Percentiles rank a stretch among this genome's conserved stretches.
Conservation (phyloP, 352 stramenopile genomes). For the Phytophthora ohioensis region DNA sequence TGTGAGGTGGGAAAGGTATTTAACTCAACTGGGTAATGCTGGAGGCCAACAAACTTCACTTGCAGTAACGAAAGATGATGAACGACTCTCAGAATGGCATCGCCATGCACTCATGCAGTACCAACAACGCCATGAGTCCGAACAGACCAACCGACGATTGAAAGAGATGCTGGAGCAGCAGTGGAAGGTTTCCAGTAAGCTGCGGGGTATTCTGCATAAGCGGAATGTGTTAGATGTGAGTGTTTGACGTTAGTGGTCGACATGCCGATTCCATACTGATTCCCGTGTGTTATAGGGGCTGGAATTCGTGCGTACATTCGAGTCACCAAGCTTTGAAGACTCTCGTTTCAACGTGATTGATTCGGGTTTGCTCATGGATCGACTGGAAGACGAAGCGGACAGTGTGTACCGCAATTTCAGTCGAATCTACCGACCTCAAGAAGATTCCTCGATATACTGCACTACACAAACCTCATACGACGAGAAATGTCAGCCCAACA, state of each 20-base stretch:
- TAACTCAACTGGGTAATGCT: constrained; percentile 5
- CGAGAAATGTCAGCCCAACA: constrained; percentile 17
- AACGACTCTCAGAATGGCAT: constrained; percentile 2
- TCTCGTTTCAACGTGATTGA: not conserved
- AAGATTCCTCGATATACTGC: not conserved
- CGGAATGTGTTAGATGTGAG: constrained; percentile 17
- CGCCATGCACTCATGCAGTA: constrained; percentile 17
- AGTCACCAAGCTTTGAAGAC: constrained; percentile 10
- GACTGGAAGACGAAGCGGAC: constrained; percentile 27
- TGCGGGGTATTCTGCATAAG: constrained; percentile 11
- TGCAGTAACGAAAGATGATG: not conserved
- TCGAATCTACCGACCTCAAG: constrained; percentile 11
- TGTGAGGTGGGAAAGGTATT: not conserved
- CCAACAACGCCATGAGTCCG: constrained; percentile 1
- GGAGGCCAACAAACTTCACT: not conserved
- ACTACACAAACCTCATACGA: constrained; percentile 15
- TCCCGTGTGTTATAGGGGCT: constrained; percentile 12
- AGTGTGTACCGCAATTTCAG: constrained; percentile 19
- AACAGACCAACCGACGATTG: constrained; percentile 14
- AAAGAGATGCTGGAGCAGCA: constrained; percentile 14
- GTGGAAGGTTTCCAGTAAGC: not conserved
- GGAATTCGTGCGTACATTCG: constrained; percentile 14
- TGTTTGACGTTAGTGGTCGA: not conserved
- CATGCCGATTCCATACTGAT: not conserved
- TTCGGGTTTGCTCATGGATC: constrained; percentile 8